Evolutionary conservation across 768 basidiomycete genomes (phyloP).

Genomic region (Mycena rosella): DNA sequence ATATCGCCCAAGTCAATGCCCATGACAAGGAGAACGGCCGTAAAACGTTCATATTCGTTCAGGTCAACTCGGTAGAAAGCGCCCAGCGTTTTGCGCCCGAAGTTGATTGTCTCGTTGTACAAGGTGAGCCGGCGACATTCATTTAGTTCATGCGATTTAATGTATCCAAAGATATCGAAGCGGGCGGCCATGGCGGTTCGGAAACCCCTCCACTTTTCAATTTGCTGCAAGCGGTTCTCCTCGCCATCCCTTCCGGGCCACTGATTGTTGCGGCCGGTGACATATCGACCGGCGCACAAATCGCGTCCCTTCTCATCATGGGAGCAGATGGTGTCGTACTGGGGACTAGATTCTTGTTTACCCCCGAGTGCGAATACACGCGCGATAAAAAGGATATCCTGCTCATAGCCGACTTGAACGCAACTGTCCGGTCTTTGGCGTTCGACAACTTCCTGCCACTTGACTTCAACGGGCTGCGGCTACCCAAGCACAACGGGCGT

Average conservation of each 20-base stretch:
- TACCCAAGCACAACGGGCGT: not conserved
- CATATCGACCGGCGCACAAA: slow-evolving; percentile 62
- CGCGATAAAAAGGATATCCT: not conserved
- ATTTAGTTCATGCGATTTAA: too few species aligned
- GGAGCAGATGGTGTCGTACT: slow-evolving; percentile 67
- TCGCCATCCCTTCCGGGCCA: slow-evolving; percentile 42
- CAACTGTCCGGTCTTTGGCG: not conserved
- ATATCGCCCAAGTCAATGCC: slow-evolving; percentile 59
- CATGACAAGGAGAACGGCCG: slow-evolving; percentile 49
- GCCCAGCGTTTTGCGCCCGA: slow-evolving; percentile 54
- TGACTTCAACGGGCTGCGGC: not conserved
- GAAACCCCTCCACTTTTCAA: not conserved
- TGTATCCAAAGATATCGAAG: slow-evolving; percentile 56
- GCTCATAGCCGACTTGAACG: not conserved
- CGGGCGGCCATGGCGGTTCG: slow-evolving; percentile 58
- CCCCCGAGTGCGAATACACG: slow-evolving; percentile 50
- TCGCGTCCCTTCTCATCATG: slow-evolving; percentile 63
- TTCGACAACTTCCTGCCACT: not conserved
- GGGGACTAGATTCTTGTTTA: slow-evolving; percentile 72
- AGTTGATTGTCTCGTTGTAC: slow-evolving; percentile 66
- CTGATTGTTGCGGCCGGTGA: slow-evolving; percentile 72
- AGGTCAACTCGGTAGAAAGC: slow-evolving; percentile 57
- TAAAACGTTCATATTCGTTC: slow-evolving; percentile 53
- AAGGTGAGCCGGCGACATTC: slow-evolving; percentile 51
- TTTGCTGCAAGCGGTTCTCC: not conserved